Evolutionary conservation across 2,329 filamentous ascomycete genomes (phyloP), one percentile per base, ranked within the genome.

Genomic region (Aspergillus japonicus): DNA sequence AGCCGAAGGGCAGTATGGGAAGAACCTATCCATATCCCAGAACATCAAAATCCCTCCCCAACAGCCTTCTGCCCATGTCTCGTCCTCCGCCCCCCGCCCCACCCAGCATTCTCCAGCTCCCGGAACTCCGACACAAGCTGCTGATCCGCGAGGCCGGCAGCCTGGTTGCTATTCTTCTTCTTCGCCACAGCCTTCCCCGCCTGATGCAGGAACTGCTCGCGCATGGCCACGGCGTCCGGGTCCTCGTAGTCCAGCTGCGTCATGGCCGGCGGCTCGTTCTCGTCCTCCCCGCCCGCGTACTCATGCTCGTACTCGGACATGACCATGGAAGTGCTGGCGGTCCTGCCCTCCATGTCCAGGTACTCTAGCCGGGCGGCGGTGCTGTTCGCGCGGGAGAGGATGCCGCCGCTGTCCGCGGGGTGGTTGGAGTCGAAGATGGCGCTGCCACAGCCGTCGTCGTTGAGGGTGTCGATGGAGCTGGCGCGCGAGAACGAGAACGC

Each of bases 151-250:
- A 23, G 48, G 8, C 12, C 47, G 47, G n/a, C 33, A 4, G 7
- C 4, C 21, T 52, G 23, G 23, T 2, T 35, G 23, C 8, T 56
- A 16, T 58, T 54, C 14, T 59, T 58, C 4, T 65, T 59, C 56
- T 73, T 72, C 16, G 79, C 60, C 66, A 80, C 62, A 68, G 82
- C 33, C 68, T 84, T 67, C 69, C 80, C 63, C 0, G 73, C 72
- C 55, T 72, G 62, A 4, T 81, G 80, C 63, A 83, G 80, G 29
- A 81, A 82, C 42, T 81, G 82, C 35, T 85, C 83, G n/a, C 82
- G 82, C 67, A 85, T 84, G 56, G 81, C 81, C 12, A 81, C 78
- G 2, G 83, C 83, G 50, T 86, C 78, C 1, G 78, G 73, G 60
- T 81, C 79, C 59, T 81, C 78, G 58, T 81, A 82, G 29, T 78